These are phyloP conservation scores for Pseudogymnoascus sp. DNA, from an alignment of 2,329 filamentous ascomycete genomes.

Conservation along the genomic window DNA sequence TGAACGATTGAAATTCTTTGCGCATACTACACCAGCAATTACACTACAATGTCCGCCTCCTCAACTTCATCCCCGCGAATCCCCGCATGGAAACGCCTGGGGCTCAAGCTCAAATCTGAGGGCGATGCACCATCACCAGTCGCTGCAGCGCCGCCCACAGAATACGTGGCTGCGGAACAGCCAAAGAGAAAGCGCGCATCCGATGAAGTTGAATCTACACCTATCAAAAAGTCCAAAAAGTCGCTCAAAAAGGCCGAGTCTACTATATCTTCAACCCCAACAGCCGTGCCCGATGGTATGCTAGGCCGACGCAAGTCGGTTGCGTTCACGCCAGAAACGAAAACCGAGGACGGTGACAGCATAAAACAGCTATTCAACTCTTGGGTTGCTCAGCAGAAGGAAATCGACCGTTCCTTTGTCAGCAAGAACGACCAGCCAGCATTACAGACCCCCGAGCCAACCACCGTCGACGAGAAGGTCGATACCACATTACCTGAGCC, in stretches of 20 bases:
- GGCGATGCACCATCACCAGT: slow-evolving; percentile 26
- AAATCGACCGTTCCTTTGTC: slow-evolving; percentile 22
- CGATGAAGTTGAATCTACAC: slow-evolving; percentile 14
- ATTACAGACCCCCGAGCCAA: slow-evolving; percentile 22
- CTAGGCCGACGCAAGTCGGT: slow-evolving; percentile 45
- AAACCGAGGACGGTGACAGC: slow-evolving; percentile 46
- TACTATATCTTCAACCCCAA: slow-evolving; percentile 18
- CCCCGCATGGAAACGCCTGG: slow-evolving; percentile 52
- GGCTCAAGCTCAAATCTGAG: slow-evolving; percentile 49
- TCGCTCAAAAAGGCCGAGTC: slow-evolving; percentile 10
- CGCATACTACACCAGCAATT: slow-evolving; percentile 3
- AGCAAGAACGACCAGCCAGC: slow-evolving; percentile 16
- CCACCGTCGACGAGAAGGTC: slow-evolving; percentile 23
- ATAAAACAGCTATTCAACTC: slow-evolving; percentile 42
- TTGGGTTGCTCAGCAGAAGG: slow-evolving; percentile 35
- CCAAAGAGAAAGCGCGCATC: slow-evolving; percentile 19
- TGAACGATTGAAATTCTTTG: slow-evolving; percentile 3
- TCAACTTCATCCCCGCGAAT: slow-evolving; percentile 24
- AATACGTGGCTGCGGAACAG: slow-evolving; percentile 11
- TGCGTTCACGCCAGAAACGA: slow-evolving; percentile 55
- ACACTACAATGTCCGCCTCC: slow-evolving; percentile 9
- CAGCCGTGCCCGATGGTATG: slow-evolving; percentile 17
- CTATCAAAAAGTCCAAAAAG: slow-evolving; percentile 23
- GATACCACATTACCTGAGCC: slow-evolving; percentile 24
- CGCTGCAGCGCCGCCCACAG: slow-evolving; percentile 17